phyloP scores from a whole-genome alignment of 495 filamentous ascomycete species.

The Trichoderma orchidacearum region DNA sequence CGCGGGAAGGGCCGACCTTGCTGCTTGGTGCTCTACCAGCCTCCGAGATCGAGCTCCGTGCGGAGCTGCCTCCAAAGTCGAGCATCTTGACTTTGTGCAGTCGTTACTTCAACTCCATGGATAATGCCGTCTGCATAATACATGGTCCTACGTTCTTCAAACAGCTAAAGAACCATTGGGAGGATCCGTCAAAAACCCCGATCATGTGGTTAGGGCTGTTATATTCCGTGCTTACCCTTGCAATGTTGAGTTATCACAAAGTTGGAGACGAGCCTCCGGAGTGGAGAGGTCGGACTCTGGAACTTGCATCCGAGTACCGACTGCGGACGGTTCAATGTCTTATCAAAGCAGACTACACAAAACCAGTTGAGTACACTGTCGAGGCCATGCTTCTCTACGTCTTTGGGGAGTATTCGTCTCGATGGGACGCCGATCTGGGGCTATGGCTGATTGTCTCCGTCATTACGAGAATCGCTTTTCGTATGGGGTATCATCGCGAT shows the following conservation, averaged over 20 bases:
- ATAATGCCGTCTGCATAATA: conserved; percentile 52
- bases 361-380: conserved; percentile 72
- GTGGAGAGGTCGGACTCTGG: conserved; percentile 55
- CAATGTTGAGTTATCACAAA: conserved; percentile 80
- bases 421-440: conserved; percentile 66
- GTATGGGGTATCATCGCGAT: conserved; percentile 94
- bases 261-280: conserved; percentile 88
- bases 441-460: conserved; percentile 73
- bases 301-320: conserved; percentile 70
- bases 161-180: conserved; percentile 81
- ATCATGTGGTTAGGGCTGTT: conserved; percentile 84
- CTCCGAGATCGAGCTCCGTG: conserved; percentile 59
- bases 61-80: conserved; percentile 65
- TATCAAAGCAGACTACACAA: conserved; percentile 77
- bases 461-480: conserved; percentile 73
- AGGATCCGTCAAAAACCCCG: conserved; percentile 62
- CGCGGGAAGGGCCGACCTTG: conserved; percentile 51
- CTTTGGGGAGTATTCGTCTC: conserved; percentile 64
- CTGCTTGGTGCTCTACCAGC: conserved; percentile 61
- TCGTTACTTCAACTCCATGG: conserved; percentile 50
- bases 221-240: conserved; percentile 77
- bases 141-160: conserved; percentile 79
- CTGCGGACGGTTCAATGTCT: conserved; percentile 77
- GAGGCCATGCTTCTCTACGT: conserved; percentile 80
- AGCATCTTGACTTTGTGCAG: conserved; percentile 69